Percentiles rank a stretch among this genome's conserved stretches.
Conservation (phyloP, 495 filamentous ascomycete species). For the Tuber melanosporum region DNA sequence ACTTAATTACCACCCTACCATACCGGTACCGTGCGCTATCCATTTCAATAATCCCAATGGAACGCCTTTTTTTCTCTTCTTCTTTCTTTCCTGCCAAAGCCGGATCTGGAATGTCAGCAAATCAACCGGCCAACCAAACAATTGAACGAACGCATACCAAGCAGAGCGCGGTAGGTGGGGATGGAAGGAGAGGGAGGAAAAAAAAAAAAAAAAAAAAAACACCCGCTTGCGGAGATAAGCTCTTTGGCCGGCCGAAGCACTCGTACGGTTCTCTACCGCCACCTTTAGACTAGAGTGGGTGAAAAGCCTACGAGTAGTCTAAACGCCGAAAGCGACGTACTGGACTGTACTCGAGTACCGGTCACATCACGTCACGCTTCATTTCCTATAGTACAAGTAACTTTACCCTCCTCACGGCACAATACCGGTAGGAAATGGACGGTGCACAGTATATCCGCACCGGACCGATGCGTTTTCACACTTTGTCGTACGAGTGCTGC, state of each 20-base stretch:
- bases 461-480: background rate
- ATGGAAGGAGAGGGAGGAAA: background rate
- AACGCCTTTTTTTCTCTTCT: background rate
- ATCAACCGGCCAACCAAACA: background rate
- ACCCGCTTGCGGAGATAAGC: background rate
- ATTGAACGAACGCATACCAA: background rate
- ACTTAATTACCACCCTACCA: background rate
- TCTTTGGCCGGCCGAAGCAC: background rate
- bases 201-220: background rate
- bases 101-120: background rate
- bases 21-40: too few relatives aligned
- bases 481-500: background rate
- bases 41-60: background rate
- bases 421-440: background rate
- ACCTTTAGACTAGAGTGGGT: background rate
- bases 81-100: background rate
- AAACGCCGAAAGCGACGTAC: background rate
- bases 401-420: background rate
- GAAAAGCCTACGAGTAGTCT: too few relatives aligned
- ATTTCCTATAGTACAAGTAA: background rate
- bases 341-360: background rate
- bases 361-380: background rate
- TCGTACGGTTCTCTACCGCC: background rate
- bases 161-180: background rate
- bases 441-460: background rate